phyloP scores from a whole-genome alignment of 176 grass and related monocot species.

The Avena eriantha region DNA sequence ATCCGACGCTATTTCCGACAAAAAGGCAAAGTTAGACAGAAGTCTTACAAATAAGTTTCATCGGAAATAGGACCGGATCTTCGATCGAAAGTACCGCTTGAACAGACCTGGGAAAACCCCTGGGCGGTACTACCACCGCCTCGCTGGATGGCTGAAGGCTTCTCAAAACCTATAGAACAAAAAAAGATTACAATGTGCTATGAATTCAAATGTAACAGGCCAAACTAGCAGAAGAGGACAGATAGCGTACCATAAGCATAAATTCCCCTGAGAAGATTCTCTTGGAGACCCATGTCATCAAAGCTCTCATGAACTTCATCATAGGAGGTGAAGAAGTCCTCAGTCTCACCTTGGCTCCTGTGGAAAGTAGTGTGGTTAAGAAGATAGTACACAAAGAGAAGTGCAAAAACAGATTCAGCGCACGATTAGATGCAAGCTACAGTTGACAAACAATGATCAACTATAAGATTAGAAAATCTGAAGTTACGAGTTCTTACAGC shows the following conservation, averaged over 20 bases:
- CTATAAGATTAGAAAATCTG: background rate
- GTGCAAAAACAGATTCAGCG: background rate
- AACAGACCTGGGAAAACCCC: too few relatives aligned
- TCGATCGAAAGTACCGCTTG: too few relatives aligned
- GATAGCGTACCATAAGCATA: constrained; percentile 76
- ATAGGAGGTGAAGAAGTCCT: constrained; percentile 86
- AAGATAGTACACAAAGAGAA: background rate
- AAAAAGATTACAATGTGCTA: background rate
- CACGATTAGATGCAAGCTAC: background rate
- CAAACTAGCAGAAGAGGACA: background rate
- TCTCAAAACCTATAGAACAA: constrained; percentile 80
- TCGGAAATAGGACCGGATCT: too few relatives aligned
- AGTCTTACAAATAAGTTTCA: too few relatives aligned
- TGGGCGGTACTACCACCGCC: too few relatives aligned
- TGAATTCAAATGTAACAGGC: background rate
- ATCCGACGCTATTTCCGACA: too few relatives aligned
- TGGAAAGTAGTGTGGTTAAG: background rate
- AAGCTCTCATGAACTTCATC: constrained; percentile 92
- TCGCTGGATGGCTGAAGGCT: constrained; percentile 93
- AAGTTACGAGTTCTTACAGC: constrained; percentile 37
- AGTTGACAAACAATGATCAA: background rate
- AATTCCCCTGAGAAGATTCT: constrained; percentile 93
- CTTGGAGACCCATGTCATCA: constrained; percentile 95
- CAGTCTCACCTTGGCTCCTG: constrained; percentile 63
- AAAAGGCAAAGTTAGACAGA: too few relatives aligned